Evolutionary conservation across 2,329 filamentous ascomycete genomes (phyloP), one percentile per base, ranked within the genome.

Genomic region (Claviceps purpurea): DNA sequence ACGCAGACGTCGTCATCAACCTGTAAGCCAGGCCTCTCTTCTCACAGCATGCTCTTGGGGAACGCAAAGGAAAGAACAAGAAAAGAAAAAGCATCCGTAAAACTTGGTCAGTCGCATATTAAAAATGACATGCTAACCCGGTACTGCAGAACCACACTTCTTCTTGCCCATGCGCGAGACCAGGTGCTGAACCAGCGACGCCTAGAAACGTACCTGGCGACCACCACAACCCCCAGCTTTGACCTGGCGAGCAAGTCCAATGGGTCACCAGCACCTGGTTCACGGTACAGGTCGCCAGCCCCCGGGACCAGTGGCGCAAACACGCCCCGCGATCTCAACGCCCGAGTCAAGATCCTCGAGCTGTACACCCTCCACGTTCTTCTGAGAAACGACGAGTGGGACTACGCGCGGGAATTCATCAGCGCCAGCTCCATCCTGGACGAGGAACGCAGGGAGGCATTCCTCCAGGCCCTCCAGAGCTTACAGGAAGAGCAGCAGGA

Each of bases 341-440:
- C 88, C 4, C 79, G 89, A 46, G 83, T 96, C 57, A 95, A 94
- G 71, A 87, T 98, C 43, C 79, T 98, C 49, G 93, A 98, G 69
- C 76, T 98, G 8, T 98, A 96, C 67, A 94, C 89, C 1, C 77
- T 98, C 4, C 93, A 98, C 64, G 88, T 97, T 7, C 79, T 98
- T n/a, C 82, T 91, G 5, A 79, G 89, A 50, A 97, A 96, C 60
- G 83, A 88, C 52, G 89, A 97, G 69, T 98, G 93, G 93, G 88
- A 95, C 54, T 96, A 96, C 61, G 89, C 93, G 4, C 80, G 82
- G 54, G 87, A 95, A 60, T 97, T 97, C 66, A 94, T 97, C 62
- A 81, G 77, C 61, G 81, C 89, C 62, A 93, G 84, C 65, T 83
- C 91, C 47, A 81, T 95, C 26, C 76, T 98, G 1, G 91, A 97